Evolutionary conservation across 2,329 filamentous ascomycete species (phyloP).

Genomic region (Penicillium capsulatum): DNA sequence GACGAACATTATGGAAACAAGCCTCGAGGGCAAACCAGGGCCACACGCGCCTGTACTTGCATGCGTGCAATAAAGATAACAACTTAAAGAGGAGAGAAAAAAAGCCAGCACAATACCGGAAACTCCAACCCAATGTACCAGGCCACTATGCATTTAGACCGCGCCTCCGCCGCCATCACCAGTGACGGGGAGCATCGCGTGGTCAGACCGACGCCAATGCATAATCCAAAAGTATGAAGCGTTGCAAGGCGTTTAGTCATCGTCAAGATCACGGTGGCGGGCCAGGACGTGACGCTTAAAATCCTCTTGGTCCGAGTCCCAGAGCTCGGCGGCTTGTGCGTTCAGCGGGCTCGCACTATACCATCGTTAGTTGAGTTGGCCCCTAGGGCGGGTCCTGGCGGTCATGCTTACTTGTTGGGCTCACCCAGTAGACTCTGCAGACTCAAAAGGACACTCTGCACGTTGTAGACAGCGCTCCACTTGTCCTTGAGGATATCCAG

Average conservation of each 20-base stretch:
- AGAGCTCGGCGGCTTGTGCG: conserved; percentile 90
- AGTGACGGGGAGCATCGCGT: conserved; percentile 3
- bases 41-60: conserved; percentile 12
- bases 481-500: conserved; percentile 98
- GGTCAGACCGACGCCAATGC: conserved; percentile 16
- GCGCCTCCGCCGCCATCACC: conserved; percentile 6
- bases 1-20: neutral
- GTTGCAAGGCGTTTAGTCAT: conserved; percentile 32
- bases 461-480: conserved; percentile 97
- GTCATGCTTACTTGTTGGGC: conserved; percentile 80
- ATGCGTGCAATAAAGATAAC: conserved; percentile 15
- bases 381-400: neutral
- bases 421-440: conserved; percentile 93
- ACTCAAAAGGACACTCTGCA: conserved; percentile 86
- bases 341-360: conserved; percentile 85
- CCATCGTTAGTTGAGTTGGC: neutral
- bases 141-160: conserved; percentile 22
- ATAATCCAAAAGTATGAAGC: conserved; percentile 9
- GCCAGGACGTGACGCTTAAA: conserved; percentile 74
- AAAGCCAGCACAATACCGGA: conserved; percentile 9
- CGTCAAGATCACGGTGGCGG: conserved; percentile 57
- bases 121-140: conserved; percentile 21
- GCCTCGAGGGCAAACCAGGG: conserved; percentile 2
- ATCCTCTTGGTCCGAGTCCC: conserved; percentile 82
- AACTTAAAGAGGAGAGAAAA: conserved; percentile 4